These are phyloP conservation scores for Blastocystis sp. DNA, from an alignment of 352 stramenopile species.

Conservation along the genomic window DNA sequence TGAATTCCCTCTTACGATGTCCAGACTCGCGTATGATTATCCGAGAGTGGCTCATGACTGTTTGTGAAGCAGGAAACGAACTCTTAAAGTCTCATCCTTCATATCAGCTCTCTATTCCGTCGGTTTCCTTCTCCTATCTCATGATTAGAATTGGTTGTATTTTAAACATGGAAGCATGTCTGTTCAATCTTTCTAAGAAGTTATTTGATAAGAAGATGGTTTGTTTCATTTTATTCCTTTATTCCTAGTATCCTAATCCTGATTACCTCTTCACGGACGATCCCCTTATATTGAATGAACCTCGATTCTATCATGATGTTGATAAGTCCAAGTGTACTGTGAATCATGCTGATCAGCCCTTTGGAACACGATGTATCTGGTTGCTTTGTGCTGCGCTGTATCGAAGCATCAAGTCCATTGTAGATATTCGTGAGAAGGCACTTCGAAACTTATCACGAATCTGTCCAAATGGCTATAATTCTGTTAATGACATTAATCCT, in stretches of 20 bases:
- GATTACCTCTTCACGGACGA: constrained; percentile 4
- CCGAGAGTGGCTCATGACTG: background rate
- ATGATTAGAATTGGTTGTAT: background rate
- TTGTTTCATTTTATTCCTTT: too few species aligned
- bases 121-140: background rate
- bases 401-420: background rate
- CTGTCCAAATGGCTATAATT: background rate
- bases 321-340: background rate
- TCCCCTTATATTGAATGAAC: background rate
- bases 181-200: constrained; percentile 1
- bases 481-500: constrained; percentile 1
- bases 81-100: constrained; percentile 13
- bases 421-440: background rate
- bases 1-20: background rate
- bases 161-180: background rate
- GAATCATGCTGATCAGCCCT: background rate
- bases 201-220: constrained; percentile 32
- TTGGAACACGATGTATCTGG: constrained; percentile 5
- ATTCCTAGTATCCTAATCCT: background rate
- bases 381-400: background rate
- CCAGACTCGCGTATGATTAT: background rate
- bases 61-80: background rate
- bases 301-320: constrained; percentile 21
- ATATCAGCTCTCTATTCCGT: background rate
- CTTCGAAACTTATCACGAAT: constrained; percentile 15